These are phyloP conservation scores for Mercurialis annua DNA, from an alignment of 345 rosid species.

Conservation along the genomic window DNA sequence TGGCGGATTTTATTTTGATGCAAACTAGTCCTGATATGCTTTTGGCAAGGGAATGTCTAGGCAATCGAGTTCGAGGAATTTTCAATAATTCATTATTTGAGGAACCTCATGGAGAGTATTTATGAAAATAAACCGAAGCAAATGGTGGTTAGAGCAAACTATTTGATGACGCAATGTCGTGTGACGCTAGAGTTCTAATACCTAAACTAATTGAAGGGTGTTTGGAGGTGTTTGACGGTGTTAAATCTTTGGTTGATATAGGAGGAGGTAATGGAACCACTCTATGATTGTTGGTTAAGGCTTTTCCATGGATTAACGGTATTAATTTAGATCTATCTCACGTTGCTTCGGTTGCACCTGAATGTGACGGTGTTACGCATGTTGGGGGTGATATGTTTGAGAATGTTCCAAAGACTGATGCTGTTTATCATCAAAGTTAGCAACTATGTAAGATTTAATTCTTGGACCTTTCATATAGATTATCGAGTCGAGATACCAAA, in stretches of 20 bases:
- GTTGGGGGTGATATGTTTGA: slow-evolving; percentile 15
- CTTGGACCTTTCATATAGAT: too few relatives aligned
- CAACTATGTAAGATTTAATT: too few relatives aligned
- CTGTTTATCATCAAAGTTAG: too few relatives aligned
- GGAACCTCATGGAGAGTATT: slow-evolving; percentile 42
- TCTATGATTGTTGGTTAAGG: slow-evolving; percentile 44
- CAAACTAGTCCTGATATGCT: slow-evolving; percentile 50
- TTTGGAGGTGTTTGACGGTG: slow-evolving; percentile 50
- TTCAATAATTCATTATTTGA: slow-evolving; percentile 35
- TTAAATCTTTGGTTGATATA: slow-evolving; percentile 60
- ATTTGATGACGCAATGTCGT: slow-evolving; percentile 63
- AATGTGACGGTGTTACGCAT: not conserved
- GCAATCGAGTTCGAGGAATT: slow-evolving; percentile 27
- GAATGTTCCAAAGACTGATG: not conserved
- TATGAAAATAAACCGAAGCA: slow-evolving; percentile 42
- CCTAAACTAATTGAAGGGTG: slow-evolving; percentile 37
- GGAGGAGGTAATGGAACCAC: slow-evolving; percentile 68
- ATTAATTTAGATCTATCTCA: slow-evolving; percentile 77
- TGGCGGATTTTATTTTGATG: slow-evolving; percentile 41
- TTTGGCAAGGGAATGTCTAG: slow-evolving; percentile 53
- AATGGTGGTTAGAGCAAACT: slow-evolving; percentile 37
- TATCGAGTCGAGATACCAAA: too few relatives aligned
- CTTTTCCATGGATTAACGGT: slow-evolving; percentile 54
- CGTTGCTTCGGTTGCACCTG: slow-evolving; percentile 41
- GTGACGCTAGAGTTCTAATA: slow-evolving; percentile 39